Conservation (phyloP, 2,329 filamentous ascomycete genomes). For the Fusarium agapanthi region DNA sequence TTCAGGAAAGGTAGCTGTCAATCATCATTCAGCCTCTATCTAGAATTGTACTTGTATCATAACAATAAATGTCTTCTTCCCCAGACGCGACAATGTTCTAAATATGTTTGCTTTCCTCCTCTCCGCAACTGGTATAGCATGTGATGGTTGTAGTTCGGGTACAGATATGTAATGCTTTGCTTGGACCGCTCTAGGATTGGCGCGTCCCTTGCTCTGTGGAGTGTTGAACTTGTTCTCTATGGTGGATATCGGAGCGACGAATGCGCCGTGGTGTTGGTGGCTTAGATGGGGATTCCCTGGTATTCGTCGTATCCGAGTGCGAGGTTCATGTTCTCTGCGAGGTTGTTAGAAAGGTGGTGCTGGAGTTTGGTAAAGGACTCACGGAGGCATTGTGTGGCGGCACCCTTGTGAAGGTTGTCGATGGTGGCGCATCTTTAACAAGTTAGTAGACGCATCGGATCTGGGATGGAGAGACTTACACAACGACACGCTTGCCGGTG, state of each 20-base stretch:
- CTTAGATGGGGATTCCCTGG: slow-evolving; percentile 75
- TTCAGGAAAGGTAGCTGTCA: neutral
- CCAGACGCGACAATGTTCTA: neutral
- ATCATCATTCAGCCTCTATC: neutral
- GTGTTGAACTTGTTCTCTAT: neutral
- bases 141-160: neutral
- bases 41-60: neutral
- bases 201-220: neutral
- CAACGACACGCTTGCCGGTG: slow-evolving; percentile 88
- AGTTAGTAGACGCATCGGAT: slow-evolving; percentile 12
- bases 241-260: neutral
- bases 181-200: neutral
- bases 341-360: neutral
- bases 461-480: slow-evolving; percentile 48
- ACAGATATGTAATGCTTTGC: neutral
- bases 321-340: slow-evolving; percentile 85
- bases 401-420: slow-evolving; percentile 13
- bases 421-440: neutral
- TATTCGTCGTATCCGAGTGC: slow-evolving; percentile 90
- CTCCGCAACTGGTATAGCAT: neutral
- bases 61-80: neutral
- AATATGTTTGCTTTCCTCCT: neutral
- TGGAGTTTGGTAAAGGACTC: neutral
- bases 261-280: neutral
- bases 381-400: slow-evolving; percentile 15